Conservation (phyloP, 2,329 filamentous ascomycete species). For the Penicillium olsonii region DNA sequence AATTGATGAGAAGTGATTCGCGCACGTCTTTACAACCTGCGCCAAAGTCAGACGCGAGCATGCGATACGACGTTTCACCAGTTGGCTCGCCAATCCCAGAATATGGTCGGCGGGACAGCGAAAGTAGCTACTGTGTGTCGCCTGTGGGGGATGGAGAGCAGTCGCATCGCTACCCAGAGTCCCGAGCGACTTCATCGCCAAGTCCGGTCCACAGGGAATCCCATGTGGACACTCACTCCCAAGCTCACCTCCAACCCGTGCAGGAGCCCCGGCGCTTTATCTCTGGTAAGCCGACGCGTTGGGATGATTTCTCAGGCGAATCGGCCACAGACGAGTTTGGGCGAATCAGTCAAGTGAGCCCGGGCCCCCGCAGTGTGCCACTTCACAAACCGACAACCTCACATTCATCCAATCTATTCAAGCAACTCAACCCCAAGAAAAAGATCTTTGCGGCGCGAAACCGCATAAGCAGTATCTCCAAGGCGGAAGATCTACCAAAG, state of each 20-base stretch:
- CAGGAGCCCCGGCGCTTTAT: conserved; percentile 17
- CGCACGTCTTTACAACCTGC: conserved; percentile 7
- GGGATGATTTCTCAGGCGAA: conserved; percentile 69
- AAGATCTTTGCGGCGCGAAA: conserved; percentile 35
- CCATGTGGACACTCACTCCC: not conserved
- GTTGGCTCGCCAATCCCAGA: conserved; percentile 13
- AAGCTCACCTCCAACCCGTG: conserved; percentile 1
- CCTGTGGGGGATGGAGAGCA: conserved; percentile 17
- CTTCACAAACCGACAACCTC: conserved; percentile 32
- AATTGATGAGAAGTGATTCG: conserved; percentile 10
- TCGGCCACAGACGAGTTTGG: conserved; percentile 60
- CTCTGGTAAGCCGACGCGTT: conserved; percentile 37
- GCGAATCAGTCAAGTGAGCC: conserved; percentile 58
- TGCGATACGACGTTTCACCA: conserved; percentile 18
- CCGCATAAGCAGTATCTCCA: conserved; percentile 41
- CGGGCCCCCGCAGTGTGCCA: conserved; percentile 51
- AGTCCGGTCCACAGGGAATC: conserved; percentile 1
- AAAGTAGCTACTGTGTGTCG: conserved; percentile 24
- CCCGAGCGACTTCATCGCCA: conserved; percentile 7
- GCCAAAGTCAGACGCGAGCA: conserved; percentile 2
- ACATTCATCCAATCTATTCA: conserved; percentile 30
- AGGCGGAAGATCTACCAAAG: conserved; percentile 64
- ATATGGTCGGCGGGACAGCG: conserved; percentile 12
- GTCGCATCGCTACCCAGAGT: conserved; percentile 6
- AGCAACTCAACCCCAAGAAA: conserved; percentile 40